phyloP scores from a whole-genome alignment of 768 basidiomycete species.

The Lactarius hatsudake region DNA sequence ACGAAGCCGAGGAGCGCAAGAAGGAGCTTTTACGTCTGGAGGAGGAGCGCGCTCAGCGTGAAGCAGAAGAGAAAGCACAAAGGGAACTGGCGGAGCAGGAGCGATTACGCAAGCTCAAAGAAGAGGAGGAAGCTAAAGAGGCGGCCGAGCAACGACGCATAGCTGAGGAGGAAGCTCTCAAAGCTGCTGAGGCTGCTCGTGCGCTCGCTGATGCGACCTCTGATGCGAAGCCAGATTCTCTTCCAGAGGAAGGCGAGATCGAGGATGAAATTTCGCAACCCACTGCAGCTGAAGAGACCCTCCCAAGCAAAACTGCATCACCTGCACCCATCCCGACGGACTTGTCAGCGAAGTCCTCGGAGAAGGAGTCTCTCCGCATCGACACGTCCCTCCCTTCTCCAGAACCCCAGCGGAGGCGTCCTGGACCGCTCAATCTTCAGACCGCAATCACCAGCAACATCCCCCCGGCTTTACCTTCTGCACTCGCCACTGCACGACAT shows the following conservation, averaged over 20 bases:
- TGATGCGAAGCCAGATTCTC: conserved; percentile 35
- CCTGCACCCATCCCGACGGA: conserved; percentile 44
- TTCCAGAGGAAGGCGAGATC: conserved; percentile 47
- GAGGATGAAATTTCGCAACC: conserved; percentile 38
- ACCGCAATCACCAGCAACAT: conserved; percentile 44
- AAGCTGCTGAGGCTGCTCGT: conserved; percentile 39
- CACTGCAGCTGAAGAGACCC: conserved; percentile 28
- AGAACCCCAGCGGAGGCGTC: conserved; percentile 51
- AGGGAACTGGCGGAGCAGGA: conserved; percentile 41
- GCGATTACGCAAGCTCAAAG: conserved; percentile 29
- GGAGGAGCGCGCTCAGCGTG: conserved; percentile 28
- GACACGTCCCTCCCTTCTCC: conserved; percentile 51
- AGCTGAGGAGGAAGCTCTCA: conserved; percentile 38
- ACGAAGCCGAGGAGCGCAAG: conserved; percentile 34
- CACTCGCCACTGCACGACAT: conserved; percentile 75
- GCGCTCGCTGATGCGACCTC: conserved; percentile 32
- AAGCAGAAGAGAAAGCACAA: conserved; percentile 46
- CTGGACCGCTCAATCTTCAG: conserved; percentile 71
- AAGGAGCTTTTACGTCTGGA: conserved; percentile 16
- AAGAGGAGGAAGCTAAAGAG: conserved; percentile 30
- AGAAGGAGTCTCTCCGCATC: conserved; percentile 61
- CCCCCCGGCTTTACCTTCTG: conserved; percentile 53
- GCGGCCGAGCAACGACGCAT: conserved; percentile 35
- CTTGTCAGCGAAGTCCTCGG: conserved; percentile 42
- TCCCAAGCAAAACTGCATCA: conserved; percentile 15